These are phyloP conservation scores for Hawksworthiomyces lignivorus DNA, from an alignment of 2,329 filamentous ascomycete genomes.

Conservation along the genomic window DNA sequence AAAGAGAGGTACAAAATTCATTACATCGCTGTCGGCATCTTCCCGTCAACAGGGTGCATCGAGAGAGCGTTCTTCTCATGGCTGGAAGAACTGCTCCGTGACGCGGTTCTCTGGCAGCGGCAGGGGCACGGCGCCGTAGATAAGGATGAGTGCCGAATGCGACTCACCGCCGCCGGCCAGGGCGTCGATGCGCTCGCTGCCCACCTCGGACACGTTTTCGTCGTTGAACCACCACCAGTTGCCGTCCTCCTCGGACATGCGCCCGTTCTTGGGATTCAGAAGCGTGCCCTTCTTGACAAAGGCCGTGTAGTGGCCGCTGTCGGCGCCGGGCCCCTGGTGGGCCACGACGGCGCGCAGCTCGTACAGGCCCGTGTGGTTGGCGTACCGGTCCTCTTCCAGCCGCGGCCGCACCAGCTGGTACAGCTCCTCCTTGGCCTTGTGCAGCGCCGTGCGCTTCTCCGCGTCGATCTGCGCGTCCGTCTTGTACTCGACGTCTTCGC, in stretches of 20 bases:
- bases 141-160: conserved; percentile 72
- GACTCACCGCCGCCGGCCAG: conserved; percentile 84
- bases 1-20: too few species aligned
- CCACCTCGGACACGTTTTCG: conserved; percentile 90
- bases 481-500: conserved; percentile 68
- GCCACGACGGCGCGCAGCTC: conserved; percentile 91
- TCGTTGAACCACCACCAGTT: conserved; percentile 99
- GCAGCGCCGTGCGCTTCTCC: conserved; percentile 67
- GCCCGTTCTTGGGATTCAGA: conserved; percentile 67
- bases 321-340: conserved; percentile 91
- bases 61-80: conserved; percentile 4
- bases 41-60: too few species aligned
- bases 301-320: conserved; percentile 95
- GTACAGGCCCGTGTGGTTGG: conserved; percentile 91
- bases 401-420: conserved; percentile 67
- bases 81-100: conserved; percentile 11
- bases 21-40: too few species aligned
- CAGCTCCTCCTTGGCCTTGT: conserved; percentile 81
- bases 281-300: conserved; percentile 87
- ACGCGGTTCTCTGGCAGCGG: conserved; percentile 40
- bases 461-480: conserved; percentile 89
- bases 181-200: conserved; percentile 81
- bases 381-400: conserved; percentile 67
- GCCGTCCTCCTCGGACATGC: conserved; percentile 73
- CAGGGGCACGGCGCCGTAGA: conserved; percentile 69